phyloP scores from a whole-genome alignment of 371 early-diverging fungal species.

The Rhizomucor miehei region DNA sequence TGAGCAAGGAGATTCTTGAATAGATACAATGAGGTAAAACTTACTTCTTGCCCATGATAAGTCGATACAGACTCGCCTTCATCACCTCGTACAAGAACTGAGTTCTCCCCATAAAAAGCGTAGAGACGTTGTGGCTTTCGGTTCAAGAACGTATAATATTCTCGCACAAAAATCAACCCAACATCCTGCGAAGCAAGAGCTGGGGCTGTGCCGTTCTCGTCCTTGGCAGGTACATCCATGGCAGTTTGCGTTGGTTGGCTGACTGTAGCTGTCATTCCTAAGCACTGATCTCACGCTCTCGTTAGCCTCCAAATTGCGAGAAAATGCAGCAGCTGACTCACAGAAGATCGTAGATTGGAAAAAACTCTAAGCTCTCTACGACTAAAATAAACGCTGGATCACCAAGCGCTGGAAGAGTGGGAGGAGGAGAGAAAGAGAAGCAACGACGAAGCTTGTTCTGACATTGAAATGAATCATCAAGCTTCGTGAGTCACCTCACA shows the following conservation, averaged over 20 bases:
- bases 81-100: conserved; percentile 70
- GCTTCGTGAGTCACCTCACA: no score
- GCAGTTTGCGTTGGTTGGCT: conserved; percentile 13
- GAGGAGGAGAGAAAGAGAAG: no score
- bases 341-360: no score
- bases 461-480: no score
- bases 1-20: neutral
- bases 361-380: no score
- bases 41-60: conserved; percentile 72
- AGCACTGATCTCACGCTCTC: neutral
- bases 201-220: conserved; percentile 5
- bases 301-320: no score
- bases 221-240: conserved; percentile 2
- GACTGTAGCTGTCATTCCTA: conserved; percentile 16
- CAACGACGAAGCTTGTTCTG: no score
- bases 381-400: no score
- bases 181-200: conserved; percentile 56
- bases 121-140: conserved; percentile 79
- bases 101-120: conserved; percentile 80
- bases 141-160: conserved; percentile 90
- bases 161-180: conserved; percentile 88
- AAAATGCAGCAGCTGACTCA: no score
- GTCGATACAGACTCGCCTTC: conserved; percentile 71
- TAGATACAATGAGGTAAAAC: neutral
- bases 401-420: no score